These are phyloP conservation scores for Gelatoporia subvermispora DNA, from an alignment of 768 basidiomycete species.

Conservation along the genomic window DNA sequence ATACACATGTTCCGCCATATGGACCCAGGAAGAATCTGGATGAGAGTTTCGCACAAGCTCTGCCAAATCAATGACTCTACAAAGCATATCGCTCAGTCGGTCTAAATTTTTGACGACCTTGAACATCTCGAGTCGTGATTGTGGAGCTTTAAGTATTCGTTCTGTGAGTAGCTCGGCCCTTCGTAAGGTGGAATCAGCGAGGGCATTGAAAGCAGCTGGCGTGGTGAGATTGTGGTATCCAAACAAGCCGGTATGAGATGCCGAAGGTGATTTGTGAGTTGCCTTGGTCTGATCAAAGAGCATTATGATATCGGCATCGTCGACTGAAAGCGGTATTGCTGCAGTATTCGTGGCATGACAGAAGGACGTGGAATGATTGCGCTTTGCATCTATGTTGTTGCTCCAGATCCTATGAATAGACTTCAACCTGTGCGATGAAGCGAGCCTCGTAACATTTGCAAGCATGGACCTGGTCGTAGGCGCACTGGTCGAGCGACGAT, in stretches of 20 bases:
- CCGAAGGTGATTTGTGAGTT: constrained; percentile 33
- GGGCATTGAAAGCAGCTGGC: constrained; percentile 61
- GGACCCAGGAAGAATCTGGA: constrained; percentile 80
- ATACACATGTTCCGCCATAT: constrained; percentile 82
- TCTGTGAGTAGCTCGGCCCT: constrained; percentile 81
- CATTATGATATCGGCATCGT: constrained; percentile 61
- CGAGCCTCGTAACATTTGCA: constrained; percentile 35
- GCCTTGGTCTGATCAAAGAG: constrained; percentile 66
- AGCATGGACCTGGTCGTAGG: constrained; percentile 28
- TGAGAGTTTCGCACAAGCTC: constrained; percentile 93
- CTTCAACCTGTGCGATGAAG: constrained; percentile 31
- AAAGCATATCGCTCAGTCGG: constrained; percentile 91
- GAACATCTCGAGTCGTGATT: constrained; percentile 69
- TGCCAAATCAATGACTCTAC: constrained; percentile 93
- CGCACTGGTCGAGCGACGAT: constrained; percentile 4
- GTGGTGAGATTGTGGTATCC: constrained; percentile 67
- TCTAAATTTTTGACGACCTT: constrained; percentile 95
- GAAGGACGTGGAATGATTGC: constrained; percentile 9
- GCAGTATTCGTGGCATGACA: constrained; percentile 32
- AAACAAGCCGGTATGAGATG: constrained; percentile 76
- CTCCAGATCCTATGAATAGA: constrained; percentile 37
- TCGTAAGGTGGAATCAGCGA: constrained; percentile 75
- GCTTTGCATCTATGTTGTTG: constrained; percentile 34
- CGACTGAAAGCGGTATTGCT: constrained; percentile 53
- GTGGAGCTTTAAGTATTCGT: constrained; percentile 70